phyloP scores from a whole-genome alignment of 208 protist genomes.

The Wallacemonas rigidus region DNA sequence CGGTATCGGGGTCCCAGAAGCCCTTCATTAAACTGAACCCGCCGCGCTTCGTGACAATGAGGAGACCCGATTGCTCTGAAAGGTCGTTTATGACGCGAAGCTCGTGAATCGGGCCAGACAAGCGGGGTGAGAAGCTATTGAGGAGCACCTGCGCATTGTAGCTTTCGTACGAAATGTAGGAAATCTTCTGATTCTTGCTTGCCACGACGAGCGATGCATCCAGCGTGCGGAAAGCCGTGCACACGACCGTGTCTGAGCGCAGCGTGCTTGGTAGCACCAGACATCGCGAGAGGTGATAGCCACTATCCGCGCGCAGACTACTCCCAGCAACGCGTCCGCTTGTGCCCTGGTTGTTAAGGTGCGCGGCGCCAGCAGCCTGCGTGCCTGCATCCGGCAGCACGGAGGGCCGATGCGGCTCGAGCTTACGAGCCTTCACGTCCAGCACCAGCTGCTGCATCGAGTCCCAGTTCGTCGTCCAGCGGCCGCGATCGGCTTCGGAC shows the following conservation, averaged over 20 bases:
- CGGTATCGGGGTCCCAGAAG: slow-evolving; percentile 53
- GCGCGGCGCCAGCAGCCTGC: neutral
- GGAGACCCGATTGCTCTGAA: slow-evolving; percentile 78
- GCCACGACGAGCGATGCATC: slow-evolving; percentile 79
- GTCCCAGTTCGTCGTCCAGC: slow-evolving; percentile 75
- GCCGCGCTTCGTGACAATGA: slow-evolving; percentile 77
- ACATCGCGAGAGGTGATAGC: slow-evolving; percentile 41
- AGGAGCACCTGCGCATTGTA: slow-evolving; percentile 63
- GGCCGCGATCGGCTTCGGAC: slow-evolving; percentile 78
- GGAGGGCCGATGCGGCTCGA: slow-evolving; percentile 38
- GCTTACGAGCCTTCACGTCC: slow-evolving; percentile 65
- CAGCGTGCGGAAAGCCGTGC: slow-evolving; percentile 64
- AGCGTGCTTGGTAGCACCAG: slow-evolving; percentile 62
- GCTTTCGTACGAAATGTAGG: slow-evolving; percentile 78
- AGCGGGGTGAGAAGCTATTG: slow-evolving; percentile 62
- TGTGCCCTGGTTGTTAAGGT: neutral
- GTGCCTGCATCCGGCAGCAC: neutral
- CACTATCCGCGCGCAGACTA: neutral
- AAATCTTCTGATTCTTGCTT: slow-evolving; percentile 67
- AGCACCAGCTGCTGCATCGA: slow-evolving; percentile 83
- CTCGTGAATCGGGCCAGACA: slow-evolving; percentile 67
- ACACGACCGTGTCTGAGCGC: slow-evolving; percentile 64
- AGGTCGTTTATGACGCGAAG: slow-evolving; percentile 85
- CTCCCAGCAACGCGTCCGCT: neutral
- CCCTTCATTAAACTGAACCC: slow-evolving; percentile 76